A percentile compares a stretch with the other conserved stretches of the same genome.
These are phyloP conservation scores for Acacia pycnantha DNA, from an alignment of 331 rosid genomes.

Conservation along the genomic window DNA sequence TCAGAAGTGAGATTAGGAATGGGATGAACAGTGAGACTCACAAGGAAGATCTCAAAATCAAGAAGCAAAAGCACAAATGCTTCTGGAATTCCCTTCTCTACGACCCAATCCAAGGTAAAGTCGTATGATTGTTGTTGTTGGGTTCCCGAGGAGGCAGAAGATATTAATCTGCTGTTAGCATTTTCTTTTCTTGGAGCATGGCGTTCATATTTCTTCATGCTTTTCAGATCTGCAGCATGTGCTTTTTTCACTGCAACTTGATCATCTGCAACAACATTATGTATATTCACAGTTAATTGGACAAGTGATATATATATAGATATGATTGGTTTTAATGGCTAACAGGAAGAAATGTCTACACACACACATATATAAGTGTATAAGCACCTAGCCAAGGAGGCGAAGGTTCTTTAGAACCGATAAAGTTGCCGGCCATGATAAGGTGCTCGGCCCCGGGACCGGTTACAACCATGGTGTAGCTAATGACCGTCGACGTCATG, in stretches of 20 bases:
- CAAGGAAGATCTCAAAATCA: constrained; percentile 41
- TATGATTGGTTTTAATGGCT: not conserved
- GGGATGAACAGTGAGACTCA: constrained; percentile 36
- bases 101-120: constrained; percentile 28
- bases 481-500: not conserved
- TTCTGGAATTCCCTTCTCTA: constrained; percentile 37
- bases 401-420: not conserved
- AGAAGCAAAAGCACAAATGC: constrained; percentile 37
- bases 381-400: not conserved
- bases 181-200: not conserved
- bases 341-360: not conserved
- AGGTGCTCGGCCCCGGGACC: not conserved
- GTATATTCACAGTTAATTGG: not conserved
- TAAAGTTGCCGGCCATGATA: not conserved
- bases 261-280: not conserved
- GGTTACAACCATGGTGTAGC: not conserved
- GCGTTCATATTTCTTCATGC: not conserved
- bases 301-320: not conserved
- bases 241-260: not conserved
- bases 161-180: not conserved
- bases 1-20: constrained; percentile 24
- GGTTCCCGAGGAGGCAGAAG: not conserved
- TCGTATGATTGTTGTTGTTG: not conserved
- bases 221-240: not conserved
- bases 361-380: not conserved